Base-by-base conservation (phyloP, 75 land plant genomes). In the Picea glauca region DNA sequence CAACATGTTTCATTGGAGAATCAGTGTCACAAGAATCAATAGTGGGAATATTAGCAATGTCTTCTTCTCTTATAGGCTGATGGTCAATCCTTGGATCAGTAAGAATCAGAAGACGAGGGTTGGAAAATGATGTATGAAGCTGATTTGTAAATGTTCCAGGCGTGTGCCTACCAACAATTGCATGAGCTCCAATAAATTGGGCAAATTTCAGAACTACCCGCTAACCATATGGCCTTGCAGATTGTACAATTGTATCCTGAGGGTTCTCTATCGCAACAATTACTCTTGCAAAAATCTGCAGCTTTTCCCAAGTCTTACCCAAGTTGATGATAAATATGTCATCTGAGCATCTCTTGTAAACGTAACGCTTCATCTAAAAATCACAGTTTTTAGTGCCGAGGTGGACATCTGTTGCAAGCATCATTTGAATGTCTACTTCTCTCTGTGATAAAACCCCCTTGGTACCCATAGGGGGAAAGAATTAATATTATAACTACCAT, bases 11-110 rank as follows among this genome's bases (percentile, higher is more conserved):
- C 95, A 94, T 90, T 3, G 98, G 95, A 5, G 95, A 94, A 67
- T 94, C 91, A 21, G 91, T 94, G 70, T 94, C 95, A 79, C 91
- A 94, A 78, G 92, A 94, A 56, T 95, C 93, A 84, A 92, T 93
- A 15, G 87, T 89, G 4, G 95, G 95, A 21, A 94, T 92, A 79
- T 92, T 92, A 35, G 93, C 91, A 30, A 94, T 84, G 0, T 90
- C 87, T 62, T 87, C 83, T 81, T 94, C 95, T 80, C 84, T 92
- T 60, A 94, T 88, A 6, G 91, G 90, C 91, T 93, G 94, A 60
- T 93, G 95, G 58, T 91, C 91, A 54, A 91, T 91, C 26, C 95
- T 88, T 20, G 94, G 95, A 77, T 93, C 95, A 26, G 94, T 93
- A 58, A 93, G 87, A 78, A 93, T 91, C 59, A 93, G 78, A 15